phyloP scores from a whole-genome alignment of 2,329 filamentous ascomycete species.

The Neofusicoccum sp. region DNA sequence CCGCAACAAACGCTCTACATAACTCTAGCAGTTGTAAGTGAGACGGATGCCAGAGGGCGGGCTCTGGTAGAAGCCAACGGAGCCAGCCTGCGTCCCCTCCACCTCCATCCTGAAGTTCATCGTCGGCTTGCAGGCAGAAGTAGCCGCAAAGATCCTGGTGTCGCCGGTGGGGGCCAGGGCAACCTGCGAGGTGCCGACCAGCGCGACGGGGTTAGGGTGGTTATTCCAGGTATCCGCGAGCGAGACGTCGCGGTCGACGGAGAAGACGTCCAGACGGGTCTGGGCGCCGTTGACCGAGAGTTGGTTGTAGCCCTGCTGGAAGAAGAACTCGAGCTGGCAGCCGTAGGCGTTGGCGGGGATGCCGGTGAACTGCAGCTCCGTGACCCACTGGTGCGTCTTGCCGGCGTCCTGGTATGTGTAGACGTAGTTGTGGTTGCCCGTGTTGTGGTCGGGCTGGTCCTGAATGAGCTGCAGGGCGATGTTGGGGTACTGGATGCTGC shows the following conservation, averaged over 20 bases:
- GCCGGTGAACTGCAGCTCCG: constrained; percentile 23
- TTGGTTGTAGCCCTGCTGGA: constrained; percentile 23
- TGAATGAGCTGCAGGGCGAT: constrained; percentile 25
- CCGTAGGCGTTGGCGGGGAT: constrained; percentile 27
- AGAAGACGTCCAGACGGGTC: constrained; percentile 25
- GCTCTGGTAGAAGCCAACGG: background rate
- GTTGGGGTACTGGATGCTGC: constrained; percentile 23
- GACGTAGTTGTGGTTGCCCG: constrained; percentile 15
- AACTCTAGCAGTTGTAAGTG: background rate
- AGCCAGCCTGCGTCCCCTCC: background rate
- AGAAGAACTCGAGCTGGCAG: constrained; percentile 30
- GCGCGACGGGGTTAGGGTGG: background rate
- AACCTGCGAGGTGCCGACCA: background rate
- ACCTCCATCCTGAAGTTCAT: background rate
- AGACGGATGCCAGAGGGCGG: background rate
- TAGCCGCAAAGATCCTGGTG: background rate
- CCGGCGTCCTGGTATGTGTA: constrained; percentile 16
- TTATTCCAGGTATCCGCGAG: background rate
- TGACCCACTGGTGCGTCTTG: constrained; percentile 16
- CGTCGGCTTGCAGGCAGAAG: background rate
- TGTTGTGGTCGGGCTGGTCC: constrained; percentile 24
- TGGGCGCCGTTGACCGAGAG: constrained; percentile 22
- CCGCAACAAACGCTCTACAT: too few species aligned
- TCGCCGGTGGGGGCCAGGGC: background rate
- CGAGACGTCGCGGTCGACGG: constrained; percentile 1